Base-by-base conservation (phyloP, 2,329 filamentous ascomycete genomes). In the Botryotinia narcissicola region DNA sequence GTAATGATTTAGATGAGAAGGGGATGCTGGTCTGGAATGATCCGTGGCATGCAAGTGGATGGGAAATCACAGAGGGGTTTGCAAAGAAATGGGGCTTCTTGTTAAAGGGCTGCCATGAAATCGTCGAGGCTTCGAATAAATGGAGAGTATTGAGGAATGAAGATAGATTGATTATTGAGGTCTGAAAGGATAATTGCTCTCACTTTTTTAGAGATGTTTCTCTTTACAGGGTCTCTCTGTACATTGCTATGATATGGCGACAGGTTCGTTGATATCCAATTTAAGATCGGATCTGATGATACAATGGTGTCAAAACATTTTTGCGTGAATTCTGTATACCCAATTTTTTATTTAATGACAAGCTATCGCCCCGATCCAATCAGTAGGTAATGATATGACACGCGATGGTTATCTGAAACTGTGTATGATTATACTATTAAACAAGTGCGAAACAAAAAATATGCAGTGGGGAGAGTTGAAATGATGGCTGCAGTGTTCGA, bases 11-110 rank as follows among this genome's bases (percentile, higher is more conserved):
- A 54, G 80, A 82, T 77, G 70, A 79, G 48, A 80, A 81, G 18
- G 83, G 84, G 40, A 78, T 85, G 5, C 80, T 85, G 73, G 83
- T 82, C 14, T 86, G 84, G 84, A 81, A 78, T 46, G 81, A 82
- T 46, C 82, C 83, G 9, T 84, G 82, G 83, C 78, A 83, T 54
- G 78, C 82, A 37, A 74, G 75, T 1, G 82, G 83, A 3, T 84
- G 82, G 83, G 83, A 84, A 78, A 79, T 84, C 77, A 82, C 83
- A 20, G 80, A 83, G 74, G 83, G 82, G 16, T 84, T 84, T 77
- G 57, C 82, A 75, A 78, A 74, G 75, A 84, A 82, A 74, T 83
- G 81, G 82, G 78, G 79, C 3, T 82, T 79, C 79, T 73, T 82
- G 70, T 74, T 82, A 64, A 74, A 77, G 70, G 79, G 75, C 18